These are phyloP conservation scores for Pseudocercospora vitis DNA, from an alignment of 2,329 filamentous ascomycete species.

Conservation along the genomic window DNA sequence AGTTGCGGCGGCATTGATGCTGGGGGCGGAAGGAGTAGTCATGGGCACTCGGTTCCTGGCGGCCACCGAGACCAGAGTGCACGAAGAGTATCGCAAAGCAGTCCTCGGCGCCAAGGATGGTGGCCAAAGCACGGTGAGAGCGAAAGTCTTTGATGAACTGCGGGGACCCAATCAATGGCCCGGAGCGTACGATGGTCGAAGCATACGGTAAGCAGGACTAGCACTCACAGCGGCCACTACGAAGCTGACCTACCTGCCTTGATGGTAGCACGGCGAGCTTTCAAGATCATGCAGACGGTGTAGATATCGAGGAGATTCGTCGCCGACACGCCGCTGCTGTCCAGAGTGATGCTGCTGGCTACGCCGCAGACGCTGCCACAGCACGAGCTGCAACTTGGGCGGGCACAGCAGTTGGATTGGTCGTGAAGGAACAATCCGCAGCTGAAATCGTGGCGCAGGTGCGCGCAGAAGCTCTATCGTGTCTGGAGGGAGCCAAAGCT, in stretches of 20 bases:
- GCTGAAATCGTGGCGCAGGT: constrained; percentile 54
- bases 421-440: constrained; percentile 52
- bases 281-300: constrained; percentile 41
- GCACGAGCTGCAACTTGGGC: constrained; percentile 63
- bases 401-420: constrained; percentile 54
- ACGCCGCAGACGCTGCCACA: constrained; percentile 44
- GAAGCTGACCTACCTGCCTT: background rate
- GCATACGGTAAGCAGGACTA: constrained; percentile 41
- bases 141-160: constrained; percentile 54
- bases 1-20: constrained; percentile 55
- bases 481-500: constrained; percentile 14
- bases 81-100: constrained; percentile 48
- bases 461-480: constrained; percentile 36
- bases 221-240: background rate
- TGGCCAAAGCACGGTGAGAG: constrained; percentile 51
- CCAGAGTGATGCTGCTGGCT: constrained; percentile 50
- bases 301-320: constrained; percentile 45
- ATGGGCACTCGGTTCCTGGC: constrained; percentile 65
- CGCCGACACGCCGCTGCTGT: constrained; percentile 49
- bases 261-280: constrained; percentile 51
- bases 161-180: constrained; percentile 61
- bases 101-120: constrained; percentile 52
- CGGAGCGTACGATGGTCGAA: constrained; percentile 56
- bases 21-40: constrained; percentile 55
- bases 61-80: constrained; percentile 44